These are phyloP conservation scores for Hordeum marinum DNA, from an alignment of 176 grass and related monocot genomes.

Conservation along the genomic window DNA sequence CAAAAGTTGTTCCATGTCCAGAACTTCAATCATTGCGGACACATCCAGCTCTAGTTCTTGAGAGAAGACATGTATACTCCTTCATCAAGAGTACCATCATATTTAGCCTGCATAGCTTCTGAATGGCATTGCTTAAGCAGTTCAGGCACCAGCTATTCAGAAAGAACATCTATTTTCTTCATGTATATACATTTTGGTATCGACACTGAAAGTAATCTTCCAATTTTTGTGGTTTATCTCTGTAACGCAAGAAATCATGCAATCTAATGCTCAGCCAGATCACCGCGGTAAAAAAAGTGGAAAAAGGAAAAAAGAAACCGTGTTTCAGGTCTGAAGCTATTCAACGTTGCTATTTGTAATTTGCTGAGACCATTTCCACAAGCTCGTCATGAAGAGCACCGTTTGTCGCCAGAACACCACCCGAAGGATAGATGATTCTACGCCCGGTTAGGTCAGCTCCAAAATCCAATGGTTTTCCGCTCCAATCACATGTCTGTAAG, in stretches of 20 bases:
- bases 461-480: constrained; percentile 63
- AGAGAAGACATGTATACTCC: too few relatives aligned
- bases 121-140: constrained; percentile 10
- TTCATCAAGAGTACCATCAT: not conserved
- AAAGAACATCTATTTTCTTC: not conserved
- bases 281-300: not conserved
- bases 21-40: too few relatives aligned
- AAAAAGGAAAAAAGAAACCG: not conserved
- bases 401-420: constrained; percentile 74
- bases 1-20: too few relatives aligned
- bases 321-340: constrained; percentile 7
- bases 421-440: constrained; percentile 72
- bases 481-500: constrained; percentile 86
- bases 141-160: not conserved
- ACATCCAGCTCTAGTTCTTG: too few relatives aligned
- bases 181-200: not conserved
- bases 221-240: not conserved
- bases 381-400: constrained; percentile 58
- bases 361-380: constrained; percentile 61
- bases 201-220: not conserved
- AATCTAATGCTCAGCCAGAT: not conserved
- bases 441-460: constrained; percentile 55
- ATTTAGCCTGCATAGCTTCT: not conserved
- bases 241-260: not conserved
- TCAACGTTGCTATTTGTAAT: constrained; percentile 30